Evolutionary conservation across 345 rosid genomes (phyloP).

Genomic region (Camelina laxa): DNA sequence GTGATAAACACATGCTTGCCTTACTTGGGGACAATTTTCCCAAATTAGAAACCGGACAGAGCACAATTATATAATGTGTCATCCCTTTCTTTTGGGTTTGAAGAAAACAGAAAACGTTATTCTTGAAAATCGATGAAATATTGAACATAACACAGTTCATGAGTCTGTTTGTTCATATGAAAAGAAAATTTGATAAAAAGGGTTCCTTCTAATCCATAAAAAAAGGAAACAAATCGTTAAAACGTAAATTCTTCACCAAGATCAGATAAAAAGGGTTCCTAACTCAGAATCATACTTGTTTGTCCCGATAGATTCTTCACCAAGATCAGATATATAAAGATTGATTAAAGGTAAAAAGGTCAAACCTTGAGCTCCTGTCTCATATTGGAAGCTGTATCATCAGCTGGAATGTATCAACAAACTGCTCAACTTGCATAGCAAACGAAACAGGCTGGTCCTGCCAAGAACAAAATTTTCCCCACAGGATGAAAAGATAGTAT

Average conservation of each 20-base stretch:
- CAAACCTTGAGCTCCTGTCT: slow-evolving; percentile 56
- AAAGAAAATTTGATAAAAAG: too few species aligned
- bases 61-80: neutral
- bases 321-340: neutral
- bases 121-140: too few species aligned
- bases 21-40: slow-evolving; percentile 14
- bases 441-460: slow-evolving; percentile 87
- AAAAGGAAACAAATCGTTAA: too few species aligned
- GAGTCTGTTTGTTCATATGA: too few species aligned
- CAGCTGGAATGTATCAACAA: slow-evolving; percentile 76
- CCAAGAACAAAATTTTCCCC: neutral
- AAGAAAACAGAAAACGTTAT: neutral
- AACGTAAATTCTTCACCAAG: too few species aligned
- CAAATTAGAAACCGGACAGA: slow-evolving; percentile 7
- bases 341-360: neutral
- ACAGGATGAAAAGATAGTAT: neutral
- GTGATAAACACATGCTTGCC: too few species aligned
- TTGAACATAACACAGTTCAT: too few species aligned
- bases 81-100: neutral
- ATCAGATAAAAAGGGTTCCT: too few species aligned
- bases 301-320: neutral
- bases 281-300: slow-evolving; percentile 7
- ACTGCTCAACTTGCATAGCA: slow-evolving; percentile 85
- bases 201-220: too few species aligned
- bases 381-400: slow-evolving; percentile 59